Evolutionary conservation across 192 early-diverging fungal species (phyloP).

Genomic region (Backusella macrospora): DNA sequence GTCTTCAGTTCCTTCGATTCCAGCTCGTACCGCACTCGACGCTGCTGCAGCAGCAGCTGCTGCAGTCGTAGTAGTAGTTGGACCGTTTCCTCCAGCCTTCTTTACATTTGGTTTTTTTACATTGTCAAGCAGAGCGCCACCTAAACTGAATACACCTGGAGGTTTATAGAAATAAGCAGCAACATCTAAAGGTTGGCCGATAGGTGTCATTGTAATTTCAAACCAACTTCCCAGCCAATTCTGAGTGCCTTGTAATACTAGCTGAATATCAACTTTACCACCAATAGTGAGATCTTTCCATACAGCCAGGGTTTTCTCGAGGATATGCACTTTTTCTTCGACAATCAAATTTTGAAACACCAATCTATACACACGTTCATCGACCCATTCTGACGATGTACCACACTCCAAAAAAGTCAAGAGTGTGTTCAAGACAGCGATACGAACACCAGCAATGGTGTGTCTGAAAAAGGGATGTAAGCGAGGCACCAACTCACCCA

Average conservation of each 20-base stretch:
- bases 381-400: constrained; percentile 64
- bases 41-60: constrained; percentile 19
- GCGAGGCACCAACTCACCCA: constrained; percentile 77
- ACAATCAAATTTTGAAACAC: constrained; percentile 93
- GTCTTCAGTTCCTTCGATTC: constrained; percentile 36
- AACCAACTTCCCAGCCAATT: constrained; percentile 63
- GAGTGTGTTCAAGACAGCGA: constrained; percentile 81
- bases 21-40: not conserved
- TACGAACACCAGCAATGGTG: constrained; percentile 81
- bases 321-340: constrained; percentile 75
- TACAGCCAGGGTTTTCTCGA: constrained; percentile 59
- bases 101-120: not conserved
- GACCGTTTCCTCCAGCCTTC: not conserved
- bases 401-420: constrained; percentile 67
- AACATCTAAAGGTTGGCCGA: constrained; percentile 76
- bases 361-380: constrained; percentile 70
- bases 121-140: constrained; percentile 23
- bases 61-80: not conserved
- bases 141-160: constrained; percentile 45
- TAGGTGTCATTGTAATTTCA: constrained; percentile 77
- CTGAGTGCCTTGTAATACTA: constrained; percentile 35
- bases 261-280: constrained; percentile 22
- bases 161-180: constrained; percentile 47
- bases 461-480: constrained; percentile 96
- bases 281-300: constrained; percentile 64